Evolutionary conservation across 2,329 filamentous ascomycete genomes (phyloP), one percentile per base, ranked within the genome.

Genomic region (Cadophora malorum): DNA sequence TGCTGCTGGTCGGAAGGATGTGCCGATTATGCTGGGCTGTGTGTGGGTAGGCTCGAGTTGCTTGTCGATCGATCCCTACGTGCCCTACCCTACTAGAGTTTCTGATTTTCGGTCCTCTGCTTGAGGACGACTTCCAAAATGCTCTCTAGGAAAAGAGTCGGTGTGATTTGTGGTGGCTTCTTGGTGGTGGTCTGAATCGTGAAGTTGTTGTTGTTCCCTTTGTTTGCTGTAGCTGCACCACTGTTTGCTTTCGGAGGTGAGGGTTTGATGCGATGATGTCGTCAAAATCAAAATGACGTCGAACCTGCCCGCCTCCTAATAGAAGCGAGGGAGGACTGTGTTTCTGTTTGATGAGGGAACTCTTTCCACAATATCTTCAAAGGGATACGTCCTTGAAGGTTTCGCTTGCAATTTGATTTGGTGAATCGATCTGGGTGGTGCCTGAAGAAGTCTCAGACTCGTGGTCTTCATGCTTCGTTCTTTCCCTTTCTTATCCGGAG

Each of bases 41-140:
- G 23, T 52, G 52, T 50, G 23, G 60, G 49, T 60, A 50, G 66
- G 61, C 66, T 67, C 61, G 66, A 64, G 62, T 61, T 64, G 66
- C 66, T 67, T 53, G 55, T 41, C 58, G 58, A 60, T 60, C 38
- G 21, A 23, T 28, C 28, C 4, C 23, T 31, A 55, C 25, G 41
- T 45, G 3, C 14, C 19, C 7, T 45, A 45, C 12, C 35, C 8
- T 55, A 55, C 52, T 25, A 33, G 25, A 55, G 2, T 55, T 49
- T 49, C 10, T 33, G 25, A 55, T 5, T n/a, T 55, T 19, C 52
- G 23, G 28, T 55, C 25, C 19, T 55, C 5, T 6, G 31, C 4
- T 19, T n/a, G 25, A 55, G 52, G 6, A 33, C 52, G 19, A 55
- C 52, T 55, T 6, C 52, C 52, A 25, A 55, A 38, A 38, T 38